Evolutionary conservation across 2,329 filamentous ascomycete genomes (phyloP), one percentile per base, ranked within the genome.

Genomic region (Xylariomycetidae sp.): DNA sequence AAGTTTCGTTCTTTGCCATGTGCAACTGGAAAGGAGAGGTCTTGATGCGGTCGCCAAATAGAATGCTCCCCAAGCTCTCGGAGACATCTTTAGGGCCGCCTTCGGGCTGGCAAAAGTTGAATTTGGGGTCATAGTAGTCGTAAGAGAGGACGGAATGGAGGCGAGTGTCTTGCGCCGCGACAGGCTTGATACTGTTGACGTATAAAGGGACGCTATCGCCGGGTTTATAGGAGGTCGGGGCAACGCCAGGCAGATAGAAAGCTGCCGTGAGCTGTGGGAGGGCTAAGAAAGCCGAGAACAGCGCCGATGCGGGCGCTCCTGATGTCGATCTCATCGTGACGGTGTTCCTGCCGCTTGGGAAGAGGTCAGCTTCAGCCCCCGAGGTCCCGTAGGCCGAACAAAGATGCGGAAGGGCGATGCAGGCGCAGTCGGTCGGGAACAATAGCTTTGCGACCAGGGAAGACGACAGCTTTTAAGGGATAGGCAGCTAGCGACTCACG

Each of bases 1-100:
- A 98, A 0, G 80, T 81, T 60, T 95, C 85, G 57, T 98, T 92
- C 42, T 78, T 67, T 35, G 65, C 78, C 89, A 98, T 95, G 47
- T 78, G 75, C 40, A 96, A 68, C 54, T 95, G 79, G 54, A 94
- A 95, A 0, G 90, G 86, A 22, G 90, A 96, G n/a, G 87, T 94
- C 65, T 87, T 87, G 65, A 98, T 98, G 36, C 92, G 79, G 64
- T 98, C 92, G 47, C 92, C 92, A 50, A 98, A 98, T 32, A 98
- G 64, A 56, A 98, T 98, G 68, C 90, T 95, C 16, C 92, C 92
- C 43, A 98, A 63, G 44, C 85, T 92, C 64, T 95, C 92, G 25
- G 85, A 81, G 15, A 94, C 78, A 65, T 84, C 75, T 57, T 89
- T 61, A 7, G 88, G 80, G 2, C 86, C 86, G 40, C 71, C 79